Base-by-base conservation (phyloP, 768 basidiomycete species). In the Rhodotorula kratochvilovae region DNA sequence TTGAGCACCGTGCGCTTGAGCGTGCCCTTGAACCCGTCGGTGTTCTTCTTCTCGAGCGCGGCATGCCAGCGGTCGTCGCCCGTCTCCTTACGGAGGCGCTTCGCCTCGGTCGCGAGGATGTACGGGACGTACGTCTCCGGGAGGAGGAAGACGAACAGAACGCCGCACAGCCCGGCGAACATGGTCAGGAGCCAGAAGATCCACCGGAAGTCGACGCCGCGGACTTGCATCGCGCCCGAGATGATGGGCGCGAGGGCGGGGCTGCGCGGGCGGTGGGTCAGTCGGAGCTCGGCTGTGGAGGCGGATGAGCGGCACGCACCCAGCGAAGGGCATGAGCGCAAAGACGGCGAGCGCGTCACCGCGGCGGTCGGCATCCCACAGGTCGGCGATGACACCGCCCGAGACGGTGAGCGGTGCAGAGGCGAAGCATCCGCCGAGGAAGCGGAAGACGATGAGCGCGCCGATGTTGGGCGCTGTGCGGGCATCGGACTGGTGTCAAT, bases 331-430 rank as follows among this genome's bases (percentile, higher is more conserved):
- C 65, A 63, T 71, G 51, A 75, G 60, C 31, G 67, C 55, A 63
- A 77, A 78, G 60, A 78, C 74, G 25, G 74, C 72, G 31, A 78
- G 46, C 2, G 77, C 76, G 31, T 77, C 70, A 13, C 76, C 77
- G 4, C 76, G 72, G 4, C 63, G 62, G 29, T 72, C 74, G 25
- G 76, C 63, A 39, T 71, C 76, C 76, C 76, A 77, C 5, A 77
- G 60, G 36, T 77, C 76, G 50, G 74, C 64, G 36, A 77, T 76
- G 33, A 77, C 71, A 35, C 65, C 72, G 39, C 72, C 75, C 1
- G 72, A 71, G 50, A 64, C 67, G 31, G 76, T 76, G 13, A 77
- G 53, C 6, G 75, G 76, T 25, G 68, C 61, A 23, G 70, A n/a
- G 5, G 76, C 76, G 63, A 78, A 76, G 55, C 67, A 70, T 1